Base-by-base conservation (phyloP, 192 early-diverging fungal species). In the Bifiguratus adelaidae region DNA sequence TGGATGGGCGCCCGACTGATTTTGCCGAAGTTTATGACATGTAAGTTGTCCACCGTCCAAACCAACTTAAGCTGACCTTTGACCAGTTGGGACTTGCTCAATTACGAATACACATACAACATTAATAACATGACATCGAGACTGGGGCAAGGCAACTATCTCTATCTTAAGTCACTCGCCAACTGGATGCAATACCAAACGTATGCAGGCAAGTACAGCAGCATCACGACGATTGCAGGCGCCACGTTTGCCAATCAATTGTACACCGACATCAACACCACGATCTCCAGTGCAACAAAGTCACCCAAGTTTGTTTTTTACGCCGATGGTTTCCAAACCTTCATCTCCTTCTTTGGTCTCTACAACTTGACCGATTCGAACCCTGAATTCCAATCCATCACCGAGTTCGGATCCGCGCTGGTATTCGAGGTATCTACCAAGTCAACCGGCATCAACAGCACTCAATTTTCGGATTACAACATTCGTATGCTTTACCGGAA, bases 371-470 rank as follows among this genome's bases (percentile, higher is more conserved):
- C 44, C 44, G 28, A 45, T 9, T 30, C 9, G 18, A 45, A 45
- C 20, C 44, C 44, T 7, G 44, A 45, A 28, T 45, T 45, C 27
- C 44, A 45, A 30, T 45, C 44, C 25, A 45, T 45, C 44, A 45
- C 44, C 7, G 44, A 45, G 11, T 45, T 45, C 22, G 44, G 44
- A 16, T 45, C 44, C 16, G 28, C 44, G 7, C 24, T 45, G 4
- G 44, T 45, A 4, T 45, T 45, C 20, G 44, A 45, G 15, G 20
- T 45, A 13, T 45, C 44, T 23, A 45, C 27, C 24, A 26, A 45
- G 13, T n/a, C n/a, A n/a, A 9, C 44, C 6, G 20, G 20, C 12
- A 19, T 30, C 1, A 4, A 45, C 2, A 30, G 28, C 5, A 26
- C 21, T 28, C 44, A 45, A 30, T 45, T 45, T 7, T 45, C 44